These are phyloP conservation scores for Hyphochytrium catenoides DNA, from an alignment of 352 stramenopile genomes.

Conservation along the genomic window DNA sequence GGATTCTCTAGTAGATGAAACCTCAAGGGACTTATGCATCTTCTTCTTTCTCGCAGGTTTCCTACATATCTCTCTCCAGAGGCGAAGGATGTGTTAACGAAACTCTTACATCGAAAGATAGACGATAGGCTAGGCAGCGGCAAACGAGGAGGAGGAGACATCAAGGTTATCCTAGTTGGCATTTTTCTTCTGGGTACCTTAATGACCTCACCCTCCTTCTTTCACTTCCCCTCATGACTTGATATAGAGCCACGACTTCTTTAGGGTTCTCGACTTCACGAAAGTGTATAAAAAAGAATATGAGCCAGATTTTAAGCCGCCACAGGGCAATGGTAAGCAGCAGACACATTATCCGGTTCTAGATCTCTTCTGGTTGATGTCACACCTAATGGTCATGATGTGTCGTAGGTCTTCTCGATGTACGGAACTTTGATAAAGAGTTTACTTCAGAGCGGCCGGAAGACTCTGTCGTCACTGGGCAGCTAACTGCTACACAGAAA, in stretches of 20 bases:
- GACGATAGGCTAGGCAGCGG: constrained; percentile 52
- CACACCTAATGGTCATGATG: too few relatives aligned
- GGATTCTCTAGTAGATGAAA: too few relatives aligned
- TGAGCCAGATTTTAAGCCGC: constrained; percentile 69
- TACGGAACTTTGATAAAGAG: constrained; percentile 78
- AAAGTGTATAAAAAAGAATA: constrained; percentile 59
- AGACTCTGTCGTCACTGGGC: constrained; percentile 67
- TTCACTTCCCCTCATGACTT: too few relatives aligned
- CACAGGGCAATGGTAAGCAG: constrained; percentile 31
- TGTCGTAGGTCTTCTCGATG: constrained; percentile 59
- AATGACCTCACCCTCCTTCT: too few relatives aligned
- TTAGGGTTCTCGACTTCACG: constrained; percentile 74
- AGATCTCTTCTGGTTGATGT: background rate
- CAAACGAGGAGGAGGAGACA: constrained; percentile 63
- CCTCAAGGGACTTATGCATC: too few relatives aligned
- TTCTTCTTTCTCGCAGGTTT: constrained; percentile 10
- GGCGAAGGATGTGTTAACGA: too few relatives aligned
- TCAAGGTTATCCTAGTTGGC: too few relatives aligned
- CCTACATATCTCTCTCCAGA: constrained; percentile 22
- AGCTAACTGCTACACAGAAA: constrained; percentile 62
- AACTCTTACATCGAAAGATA: too few relatives aligned
- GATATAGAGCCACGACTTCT: constrained; percentile 75
- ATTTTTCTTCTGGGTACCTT: too few relatives aligned
- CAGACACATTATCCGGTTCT: too few relatives aligned
- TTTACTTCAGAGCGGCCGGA: constrained; percentile 74